Base-by-base conservation (phyloP, 139 green algal genomes). In the Tetraselmis chui region DNA sequence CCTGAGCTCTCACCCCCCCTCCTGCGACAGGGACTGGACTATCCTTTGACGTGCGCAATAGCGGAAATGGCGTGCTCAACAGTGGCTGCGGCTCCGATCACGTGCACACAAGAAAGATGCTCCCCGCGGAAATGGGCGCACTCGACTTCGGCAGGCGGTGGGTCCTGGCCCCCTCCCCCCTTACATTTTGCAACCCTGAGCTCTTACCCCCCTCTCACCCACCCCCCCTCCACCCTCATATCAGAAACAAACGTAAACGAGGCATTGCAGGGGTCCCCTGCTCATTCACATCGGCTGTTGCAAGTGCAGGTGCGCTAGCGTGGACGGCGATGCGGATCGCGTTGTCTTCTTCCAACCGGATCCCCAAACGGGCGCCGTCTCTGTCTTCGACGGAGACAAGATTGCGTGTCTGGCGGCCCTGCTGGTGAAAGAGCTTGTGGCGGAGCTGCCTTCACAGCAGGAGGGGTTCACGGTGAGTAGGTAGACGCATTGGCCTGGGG, bases 291-390 rank as follows among this genome's bases (percentile, higher is more conserved):
- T n/a, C n/a, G n/a, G n/a, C n/a, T n/a, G n/a, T n/a, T n/a, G n/a
- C n/a, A n/a, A n/a, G n/a, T n/a, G 77, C 82, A 89, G 89, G 77
- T 95, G 93, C 83, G 90, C 85, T 1, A 91, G 87, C 84, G 58
- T 99, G 1, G 97, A 99, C 77, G 97, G 97, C 59, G 97, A 99
- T 87, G 94, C 94, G 1, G 97, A 99, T 87, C 89, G 97, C 0
- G 78, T 98, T 26, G 93, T 99, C 2, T 99, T 95, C 90, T 99
- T 98, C 80, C 88, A 82, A 27, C 84, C 75, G 0, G 74, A 29
- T 23, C 23, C 11, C 30, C 31, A 30, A n/a, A 23, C 31, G 26
- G 74, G 78, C 28, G 77, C 74, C 28, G 75, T 90, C 31, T 0
- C 30, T 28, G 90, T 99, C 76, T 83, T 98, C 29, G 97, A 99